Conservation (phyloP, 2,329 filamentous ascomycete species). For the Xylaria sp. region DNA sequence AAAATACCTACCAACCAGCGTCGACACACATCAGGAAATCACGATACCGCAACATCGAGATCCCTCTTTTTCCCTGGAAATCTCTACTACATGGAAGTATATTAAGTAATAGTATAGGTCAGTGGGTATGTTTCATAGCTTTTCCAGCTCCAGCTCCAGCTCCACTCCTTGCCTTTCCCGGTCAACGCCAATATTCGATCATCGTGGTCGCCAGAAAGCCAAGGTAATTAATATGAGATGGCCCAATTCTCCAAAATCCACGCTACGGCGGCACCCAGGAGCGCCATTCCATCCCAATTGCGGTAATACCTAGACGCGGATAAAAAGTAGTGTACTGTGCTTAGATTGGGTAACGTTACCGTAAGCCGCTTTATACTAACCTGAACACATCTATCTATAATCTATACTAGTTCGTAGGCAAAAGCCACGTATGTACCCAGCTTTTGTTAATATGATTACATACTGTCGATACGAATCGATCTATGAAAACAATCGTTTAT, state of each 20-base stretch:
- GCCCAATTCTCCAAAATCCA: slow-evolving; percentile 20
- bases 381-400: not conserved
- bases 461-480: slow-evolving; percentile 4
- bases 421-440: slow-evolving; percentile 2
- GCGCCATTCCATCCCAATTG: slow-evolving; percentile 19
- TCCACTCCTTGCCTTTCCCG: slow-evolving; percentile 11
- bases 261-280: slow-evolving; percentile 19
- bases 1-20: not conserved
- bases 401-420: not conserved
- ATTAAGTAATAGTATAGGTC: not conserved
- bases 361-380: not conserved
- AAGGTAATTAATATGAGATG: slow-evolving; percentile 36
- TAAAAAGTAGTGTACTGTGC: not conserved
- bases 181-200: slow-evolving; percentile 12
- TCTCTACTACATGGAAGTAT: not conserved
- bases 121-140: slow-evolving; percentile 24
- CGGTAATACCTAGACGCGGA: slow-evolving; percentile 3
- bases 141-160: not conserved
- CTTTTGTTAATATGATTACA: slow-evolving; percentile 15
- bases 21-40: not conserved
- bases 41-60: not conserved
- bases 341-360: slow-evolving; percentile 33
- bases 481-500: not conserved
- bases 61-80: not conserved
- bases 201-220: slow-evolving; percentile 23